A percentile compares a stretch with the other conserved stretches of the same genome.
Conservation (phyloP, 164 flowering plant genomes). For the Magnolia officinalis region DNA sequence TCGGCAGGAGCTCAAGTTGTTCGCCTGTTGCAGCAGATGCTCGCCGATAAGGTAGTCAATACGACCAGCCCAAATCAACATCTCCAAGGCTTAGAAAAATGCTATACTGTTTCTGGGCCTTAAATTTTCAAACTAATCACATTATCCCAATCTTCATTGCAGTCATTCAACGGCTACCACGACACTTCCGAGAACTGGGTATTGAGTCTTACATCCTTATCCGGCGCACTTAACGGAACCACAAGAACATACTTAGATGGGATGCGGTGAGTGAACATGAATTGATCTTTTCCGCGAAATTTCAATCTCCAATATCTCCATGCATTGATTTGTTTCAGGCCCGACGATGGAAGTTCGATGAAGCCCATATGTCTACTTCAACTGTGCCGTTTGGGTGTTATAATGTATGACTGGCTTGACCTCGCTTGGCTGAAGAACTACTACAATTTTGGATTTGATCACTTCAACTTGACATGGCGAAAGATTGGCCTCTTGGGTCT, state of each 20-base stretch:
- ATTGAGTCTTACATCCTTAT: conserved; percentile 79
- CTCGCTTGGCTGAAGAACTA: conserved; percentile 73
- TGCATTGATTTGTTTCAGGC: conserved; percentile 34
- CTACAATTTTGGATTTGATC: conserved; percentile 94
- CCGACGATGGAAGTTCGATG: conserved; percentile 79
- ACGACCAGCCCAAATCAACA: neutral
- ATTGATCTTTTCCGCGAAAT: neutral
- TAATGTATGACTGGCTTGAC: conserved; percentile 86
- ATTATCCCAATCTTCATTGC: neutral
- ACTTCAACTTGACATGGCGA: conserved; percentile 79
- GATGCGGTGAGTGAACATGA: conserved; percentile 64
- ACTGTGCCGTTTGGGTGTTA: conserved; percentile 73
- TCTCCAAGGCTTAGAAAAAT: neutral
- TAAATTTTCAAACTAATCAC: neutral
- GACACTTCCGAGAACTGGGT: conserved; percentile 92
- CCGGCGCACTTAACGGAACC: conserved; percentile 96
- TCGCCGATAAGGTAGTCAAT: conserved; percentile 77
- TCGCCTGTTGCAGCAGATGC: conserved; percentile 97
- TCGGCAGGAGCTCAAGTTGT: conserved; percentile 96
- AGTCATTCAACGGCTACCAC: conserved; percentile 84
- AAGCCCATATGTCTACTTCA: conserved; percentile 76
- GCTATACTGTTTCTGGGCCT: neutral
- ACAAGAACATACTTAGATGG: conserved; percentile 97
- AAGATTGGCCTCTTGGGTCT: conserved; percentile 81
- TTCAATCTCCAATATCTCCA: neutral